Evolutionary conservation across 2,329 filamentous ascomycete species (phyloP).

Genomic region (Cladosporium sp.): DNA sequence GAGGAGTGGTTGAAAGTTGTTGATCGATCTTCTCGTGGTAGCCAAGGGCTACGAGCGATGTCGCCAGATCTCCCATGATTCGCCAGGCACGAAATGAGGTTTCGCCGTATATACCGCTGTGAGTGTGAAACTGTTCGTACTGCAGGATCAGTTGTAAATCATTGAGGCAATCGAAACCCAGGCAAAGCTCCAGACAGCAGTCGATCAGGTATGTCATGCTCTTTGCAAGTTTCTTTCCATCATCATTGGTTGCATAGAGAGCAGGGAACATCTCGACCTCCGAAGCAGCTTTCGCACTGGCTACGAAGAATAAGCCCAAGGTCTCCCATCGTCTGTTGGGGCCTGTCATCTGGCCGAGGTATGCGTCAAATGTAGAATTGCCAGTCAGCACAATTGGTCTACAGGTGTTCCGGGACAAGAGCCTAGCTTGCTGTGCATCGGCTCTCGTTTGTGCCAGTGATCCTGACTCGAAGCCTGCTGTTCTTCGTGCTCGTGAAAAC

Average conservation of each 20-base stretch:
- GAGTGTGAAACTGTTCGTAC: constrained; percentile 52
- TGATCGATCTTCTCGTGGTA: constrained; percentile 47
- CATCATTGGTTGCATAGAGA: constrained; percentile 31
- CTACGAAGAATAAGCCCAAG: constrained; percentile 43
- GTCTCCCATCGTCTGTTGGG: constrained; percentile 43
- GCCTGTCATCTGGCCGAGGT: constrained; percentile 18
- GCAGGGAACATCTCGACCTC: constrained; percentile 38
- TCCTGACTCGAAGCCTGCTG: constrained; percentile 19
- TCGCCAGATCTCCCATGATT: constrained; percentile 49
- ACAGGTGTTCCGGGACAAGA: constrained; percentile 11
- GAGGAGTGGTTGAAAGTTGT: constrained; percentile 34
- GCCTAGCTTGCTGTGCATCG: not conserved
- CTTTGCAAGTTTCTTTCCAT: constrained; percentile 38
- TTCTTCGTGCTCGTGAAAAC: constrained; percentile 7
- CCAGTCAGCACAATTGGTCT: not conserved
- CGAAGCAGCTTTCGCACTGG: constrained; percentile 42
- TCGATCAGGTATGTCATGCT: constrained; percentile 26
- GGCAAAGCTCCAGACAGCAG: constrained; percentile 41
- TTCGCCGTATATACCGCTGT: constrained; percentile 48
- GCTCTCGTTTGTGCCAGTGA: constrained; percentile 6
- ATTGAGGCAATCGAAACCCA: constrained; percentile 43
- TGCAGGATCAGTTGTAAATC: constrained; percentile 50
- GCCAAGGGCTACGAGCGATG: constrained; percentile 52
- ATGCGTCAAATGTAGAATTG: constrained; percentile 13
- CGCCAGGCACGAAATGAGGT: constrained; percentile 49